phyloP scores from a whole-genome alignment of 2,329 filamentous ascomycete species.

The Chaetomiaceae sp. region DNA sequence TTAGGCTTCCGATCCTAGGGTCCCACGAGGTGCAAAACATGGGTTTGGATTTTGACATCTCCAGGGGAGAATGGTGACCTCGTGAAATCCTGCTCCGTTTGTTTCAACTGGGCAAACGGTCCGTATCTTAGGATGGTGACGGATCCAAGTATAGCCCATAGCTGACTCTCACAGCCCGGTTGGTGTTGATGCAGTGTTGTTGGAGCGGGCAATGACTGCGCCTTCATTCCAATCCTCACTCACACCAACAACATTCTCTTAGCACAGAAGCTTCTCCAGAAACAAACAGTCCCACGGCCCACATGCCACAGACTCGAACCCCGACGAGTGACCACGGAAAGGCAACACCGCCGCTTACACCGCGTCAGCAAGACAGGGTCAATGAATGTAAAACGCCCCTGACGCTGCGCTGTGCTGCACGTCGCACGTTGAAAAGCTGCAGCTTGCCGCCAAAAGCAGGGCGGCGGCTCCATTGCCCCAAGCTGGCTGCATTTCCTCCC shows the following conservation, averaged over 20 bases:
- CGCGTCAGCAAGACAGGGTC: constrained; percentile 3
- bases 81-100: not conserved
- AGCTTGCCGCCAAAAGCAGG: constrained; percentile 15
- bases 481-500: not conserved
- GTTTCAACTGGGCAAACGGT: too few relatives aligned
- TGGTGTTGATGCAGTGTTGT: not conserved
- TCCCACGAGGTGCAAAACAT: constrained; percentile 3
- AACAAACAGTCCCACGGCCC: not conserved
- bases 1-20: constrained; percentile 13
- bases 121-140: too few relatives aligned
- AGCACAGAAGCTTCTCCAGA: not conserved
- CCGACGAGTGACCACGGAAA: not conserved
- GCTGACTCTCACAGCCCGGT: too few relatives aligned
- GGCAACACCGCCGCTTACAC: constrained; percentile 14
- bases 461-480: constrained; percentile 4
- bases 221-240: not conserved
- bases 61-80: constrained; percentile 1
- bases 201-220: not conserved
- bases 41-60: not conserved
- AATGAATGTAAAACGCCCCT: not conserved
- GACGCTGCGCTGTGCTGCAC: constrained; percentile 10
- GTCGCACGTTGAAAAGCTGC: constrained; percentile 14
- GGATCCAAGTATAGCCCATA: too few relatives aligned
- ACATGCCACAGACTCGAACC: not conserved
- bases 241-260: too few relatives aligned